These are phyloP conservation scores for Russula compacta DNA, from an alignment of 768 basidiomycete genomes.

Conservation along the genomic window DNA sequence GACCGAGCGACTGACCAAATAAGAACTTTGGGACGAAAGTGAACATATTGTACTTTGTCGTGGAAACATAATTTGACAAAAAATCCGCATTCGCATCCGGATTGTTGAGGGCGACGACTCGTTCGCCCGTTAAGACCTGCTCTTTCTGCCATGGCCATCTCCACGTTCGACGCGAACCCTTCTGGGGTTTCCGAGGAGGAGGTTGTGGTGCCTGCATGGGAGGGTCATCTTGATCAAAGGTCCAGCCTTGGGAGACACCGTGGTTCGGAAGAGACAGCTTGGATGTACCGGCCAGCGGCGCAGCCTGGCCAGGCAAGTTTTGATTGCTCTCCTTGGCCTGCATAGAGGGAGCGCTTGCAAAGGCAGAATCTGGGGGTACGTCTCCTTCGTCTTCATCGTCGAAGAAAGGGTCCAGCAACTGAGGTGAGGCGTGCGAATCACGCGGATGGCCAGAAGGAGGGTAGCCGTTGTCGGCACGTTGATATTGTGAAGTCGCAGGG, in stretches of 20 bases:
- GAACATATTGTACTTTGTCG: conserved; percentile 86
- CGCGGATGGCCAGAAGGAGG: conserved; percentile 45
- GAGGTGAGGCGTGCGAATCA: conserved; percentile 30
- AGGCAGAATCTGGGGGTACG: conserved; percentile 51
- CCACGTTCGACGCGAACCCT: conserved; percentile 39
- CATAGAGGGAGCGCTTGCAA: conserved; percentile 39
- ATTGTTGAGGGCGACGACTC: conserved; percentile 80
- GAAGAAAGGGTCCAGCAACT: conserved; percentile 76
- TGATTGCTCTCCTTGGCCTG: conserved; percentile 42
- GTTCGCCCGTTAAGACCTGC: conserved; percentile 55
- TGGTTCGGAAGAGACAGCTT: conserved; percentile 35
- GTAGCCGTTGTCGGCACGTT: conserved; percentile 46
- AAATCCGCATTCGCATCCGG: conserved; percentile 54
- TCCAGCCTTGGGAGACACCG: conserved; percentile 60
- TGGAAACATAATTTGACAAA: conserved; percentile 78
- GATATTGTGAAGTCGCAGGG: conserved; percentile 46
- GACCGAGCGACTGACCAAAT: conserved; percentile 47
- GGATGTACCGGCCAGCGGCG: conserved; percentile 50
- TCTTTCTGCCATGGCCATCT: conserved; percentile 82
- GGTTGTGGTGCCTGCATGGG: not conserved
- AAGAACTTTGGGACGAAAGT: conserved; percentile 93
- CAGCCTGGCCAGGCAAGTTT: conserved; percentile 50
- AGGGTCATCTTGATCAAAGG: conserved; percentile 57
- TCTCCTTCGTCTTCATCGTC: conserved; percentile 72
- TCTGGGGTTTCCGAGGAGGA: not conserved